Evolutionary conservation across 73 alveolate genomes (phyloP).

Genomic region (Durusdinium trenchii): DNA sequence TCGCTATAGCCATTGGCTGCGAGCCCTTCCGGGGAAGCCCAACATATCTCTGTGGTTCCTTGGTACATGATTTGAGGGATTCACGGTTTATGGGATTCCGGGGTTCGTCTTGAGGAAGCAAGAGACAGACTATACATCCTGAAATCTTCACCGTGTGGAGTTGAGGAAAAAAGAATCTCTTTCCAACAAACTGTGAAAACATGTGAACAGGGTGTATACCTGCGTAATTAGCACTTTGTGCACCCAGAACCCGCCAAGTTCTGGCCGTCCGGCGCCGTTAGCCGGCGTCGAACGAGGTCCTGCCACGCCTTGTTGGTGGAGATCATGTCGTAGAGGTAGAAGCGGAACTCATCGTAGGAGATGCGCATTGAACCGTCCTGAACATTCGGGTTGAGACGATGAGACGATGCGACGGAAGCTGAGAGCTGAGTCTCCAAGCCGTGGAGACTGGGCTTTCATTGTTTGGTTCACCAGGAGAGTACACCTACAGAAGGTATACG

Average conservation of each 20-base stretch:
- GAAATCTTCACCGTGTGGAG: too few relatives aligned
- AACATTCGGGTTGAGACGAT: neutral
- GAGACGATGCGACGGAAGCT: neutral
- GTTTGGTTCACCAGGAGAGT: too few relatives aligned
- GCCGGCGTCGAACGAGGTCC: neutral
- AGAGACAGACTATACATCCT: too few relatives aligned
- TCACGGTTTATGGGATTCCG: too few relatives aligned
- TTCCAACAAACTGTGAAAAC: neutral
- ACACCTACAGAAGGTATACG: too few relatives aligned
- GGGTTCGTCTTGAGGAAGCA: too few relatives aligned
- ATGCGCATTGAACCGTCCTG: conserved; percentile 52
- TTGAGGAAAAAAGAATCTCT: too few relatives aligned
- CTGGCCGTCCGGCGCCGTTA: neutral
- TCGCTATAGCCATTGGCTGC: too few relatives aligned
- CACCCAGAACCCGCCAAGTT: neutral
- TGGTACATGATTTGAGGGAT: too few relatives aligned
- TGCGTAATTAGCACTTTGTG: neutral
- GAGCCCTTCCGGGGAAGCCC: too few relatives aligned
- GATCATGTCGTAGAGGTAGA: conserved; percentile 43
- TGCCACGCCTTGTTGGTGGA: conserved; percentile 30
- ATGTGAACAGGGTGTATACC: neutral
- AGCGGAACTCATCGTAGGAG: conserved; percentile 57
- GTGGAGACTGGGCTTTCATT: too few relatives aligned
- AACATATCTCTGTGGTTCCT: too few relatives aligned
- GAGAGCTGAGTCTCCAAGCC: neutral